phyloP scores from a whole-genome alignment of 345 rosid species.

The Moricandia moricandioides region DNA sequence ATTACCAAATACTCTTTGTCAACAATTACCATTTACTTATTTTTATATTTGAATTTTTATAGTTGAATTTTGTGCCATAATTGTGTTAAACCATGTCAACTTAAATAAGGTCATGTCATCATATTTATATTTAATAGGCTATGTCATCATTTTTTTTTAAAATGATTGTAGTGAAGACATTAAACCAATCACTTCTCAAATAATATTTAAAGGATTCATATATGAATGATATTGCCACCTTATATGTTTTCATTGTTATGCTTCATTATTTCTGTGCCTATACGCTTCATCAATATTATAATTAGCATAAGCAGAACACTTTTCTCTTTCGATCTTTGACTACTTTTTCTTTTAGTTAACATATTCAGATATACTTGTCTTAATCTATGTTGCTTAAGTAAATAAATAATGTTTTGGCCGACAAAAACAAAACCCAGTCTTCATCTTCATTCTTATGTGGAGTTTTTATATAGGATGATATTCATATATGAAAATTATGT shows the following conservation, averaged over 20 bases:
- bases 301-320: neutral
- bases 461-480: neutral
- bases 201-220: neutral
- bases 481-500: neutral
- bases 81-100: too few species aligned
- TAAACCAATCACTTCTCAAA: too few species aligned
- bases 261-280: neutral
- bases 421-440: neutral
- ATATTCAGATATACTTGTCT: neutral
- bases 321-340: neutral
- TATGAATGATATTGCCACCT: neutral
- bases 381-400: neutral
- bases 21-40: too few species aligned
- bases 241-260: neutral
- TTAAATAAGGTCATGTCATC: too few species aligned
- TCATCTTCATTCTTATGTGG: neutral
- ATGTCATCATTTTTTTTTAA: too few species aligned
- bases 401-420: neutral
- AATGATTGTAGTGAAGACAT: too few species aligned
- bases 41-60: too few species aligned
- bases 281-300: neutral
- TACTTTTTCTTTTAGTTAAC: neutral
- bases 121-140: too few species aligned
- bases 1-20: too few species aligned
- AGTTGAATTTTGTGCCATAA: too few species aligned